Conservation (phyloP, 2,329 filamentous ascomycete species). For the Ophiostoma piceae region DNA sequence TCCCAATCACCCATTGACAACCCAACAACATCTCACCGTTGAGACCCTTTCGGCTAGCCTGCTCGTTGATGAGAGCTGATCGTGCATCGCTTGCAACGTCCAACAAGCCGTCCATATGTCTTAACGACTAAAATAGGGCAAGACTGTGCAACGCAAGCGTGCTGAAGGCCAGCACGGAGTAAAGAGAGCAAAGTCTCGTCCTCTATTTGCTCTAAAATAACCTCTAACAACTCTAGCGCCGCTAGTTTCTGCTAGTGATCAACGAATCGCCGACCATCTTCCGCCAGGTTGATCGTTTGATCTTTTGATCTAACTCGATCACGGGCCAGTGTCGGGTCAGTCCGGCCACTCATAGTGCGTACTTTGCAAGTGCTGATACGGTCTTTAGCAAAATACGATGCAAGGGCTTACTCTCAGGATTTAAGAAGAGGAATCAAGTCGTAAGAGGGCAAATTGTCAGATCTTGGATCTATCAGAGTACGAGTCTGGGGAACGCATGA, state of each 20-base stretch:
- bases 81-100: not conserved
- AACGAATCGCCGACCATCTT: slow-evolving; percentile 8
- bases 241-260: not conserved
- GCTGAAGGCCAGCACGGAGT: not conserved
- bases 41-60: slow-evolving; percentile 11
- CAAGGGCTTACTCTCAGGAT: not conserved
- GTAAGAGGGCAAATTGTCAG: not conserved
- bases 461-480: not conserved
- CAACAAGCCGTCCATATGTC: not conserved
- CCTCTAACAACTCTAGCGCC: not conserved
- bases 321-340: not conserved
- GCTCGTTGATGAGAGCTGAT: not conserved
- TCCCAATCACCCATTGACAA: not conserved
- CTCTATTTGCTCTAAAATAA: not conserved
- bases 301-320: not conserved
- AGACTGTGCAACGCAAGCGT: not conserved
- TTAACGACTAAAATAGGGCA: not conserved
- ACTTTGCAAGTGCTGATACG: not conserved
- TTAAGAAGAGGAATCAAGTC: not conserved
- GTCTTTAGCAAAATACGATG: not conserved
- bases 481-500: not conserved
- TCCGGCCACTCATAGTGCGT: not conserved
- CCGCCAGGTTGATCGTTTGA: not conserved
- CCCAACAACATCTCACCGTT: slow-evolving; percentile 5
- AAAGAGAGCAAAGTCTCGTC: no score